Percentiles rank a stretch among this genome's conserved stretches.
Conservation (phyloP, 1,284 basidiomycete species). For the Rugiboletus extremiorientalis region DNA sequence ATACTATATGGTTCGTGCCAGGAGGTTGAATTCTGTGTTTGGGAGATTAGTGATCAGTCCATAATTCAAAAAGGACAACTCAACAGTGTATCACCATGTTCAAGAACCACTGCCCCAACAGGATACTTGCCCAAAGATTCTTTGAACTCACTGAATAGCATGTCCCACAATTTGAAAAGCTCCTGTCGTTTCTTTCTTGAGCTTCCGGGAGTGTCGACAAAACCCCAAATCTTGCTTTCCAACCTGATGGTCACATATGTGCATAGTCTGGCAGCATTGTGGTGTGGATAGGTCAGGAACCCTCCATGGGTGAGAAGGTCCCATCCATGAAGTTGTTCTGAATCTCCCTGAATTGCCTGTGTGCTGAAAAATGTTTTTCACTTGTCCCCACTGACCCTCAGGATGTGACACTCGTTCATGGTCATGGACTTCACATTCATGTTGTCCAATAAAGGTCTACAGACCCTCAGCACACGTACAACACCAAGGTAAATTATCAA, state of each 20-base stretch:
- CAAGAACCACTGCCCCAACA: too few species aligned
- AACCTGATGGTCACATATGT: not conserved
- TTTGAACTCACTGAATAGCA: too few species aligned
- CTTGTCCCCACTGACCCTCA: rapidly evolving
- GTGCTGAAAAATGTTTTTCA: not conserved
- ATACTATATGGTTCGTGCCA: not conserved
- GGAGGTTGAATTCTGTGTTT: not conserved
- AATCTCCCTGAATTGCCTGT: not conserved
- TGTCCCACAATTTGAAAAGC: not conserved
- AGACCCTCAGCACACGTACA: too few species aligned
- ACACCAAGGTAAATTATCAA: too few species aligned
- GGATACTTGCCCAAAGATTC: too few species aligned
- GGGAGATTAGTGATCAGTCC: too few species aligned
- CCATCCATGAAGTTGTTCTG: not conserved
- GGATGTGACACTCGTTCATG: not conserved
- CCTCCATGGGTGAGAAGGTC: not conserved
- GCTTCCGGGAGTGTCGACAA: not conserved
- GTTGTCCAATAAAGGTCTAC: too few species aligned
- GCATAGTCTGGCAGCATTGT: rapidly evolving
- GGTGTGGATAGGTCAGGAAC: not conserved
- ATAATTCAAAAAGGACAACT: too few species aligned
- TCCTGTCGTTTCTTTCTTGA: too few species aligned
- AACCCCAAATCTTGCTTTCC: not conserved
- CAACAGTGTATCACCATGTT: too few species aligned
- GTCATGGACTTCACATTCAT: not conserved